These are phyloP conservation scores for Wickerhamomyces alni DNA, from an alignment of 805 yeast genomes.

Conservation along the genomic window DNA sequence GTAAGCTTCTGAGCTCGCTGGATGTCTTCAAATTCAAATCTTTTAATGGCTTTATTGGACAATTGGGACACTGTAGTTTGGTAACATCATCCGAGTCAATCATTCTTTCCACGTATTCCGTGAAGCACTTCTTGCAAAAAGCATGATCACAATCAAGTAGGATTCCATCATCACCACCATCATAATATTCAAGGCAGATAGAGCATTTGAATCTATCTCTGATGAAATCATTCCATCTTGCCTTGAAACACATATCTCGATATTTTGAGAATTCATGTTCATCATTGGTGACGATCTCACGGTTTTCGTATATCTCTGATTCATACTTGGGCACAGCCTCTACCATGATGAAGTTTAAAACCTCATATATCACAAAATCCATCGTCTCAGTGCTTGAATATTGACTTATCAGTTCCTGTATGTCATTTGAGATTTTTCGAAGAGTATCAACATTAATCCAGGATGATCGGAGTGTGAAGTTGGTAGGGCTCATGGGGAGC, in stretches of 20 bases:
- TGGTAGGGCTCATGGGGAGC: slow-evolving; percentile 27
- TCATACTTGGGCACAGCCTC: slow-evolving; percentile 11
- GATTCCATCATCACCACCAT: slow-evolving; percentile 34
- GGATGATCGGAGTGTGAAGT: slow-evolving; percentile 20
- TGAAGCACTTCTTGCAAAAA: slow-evolving; percentile 42
- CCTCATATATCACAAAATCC: slow-evolving; percentile 35
- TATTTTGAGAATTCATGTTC: slow-evolving; percentile 3
- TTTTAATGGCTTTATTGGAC: slow-evolving; percentile 21
- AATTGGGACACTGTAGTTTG: slow-evolving; percentile 54
- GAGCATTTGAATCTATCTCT: slow-evolving; percentile 41
- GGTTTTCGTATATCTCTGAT: slow-evolving; percentile 1
- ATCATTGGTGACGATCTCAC: neutral
- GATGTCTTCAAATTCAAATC: slow-evolving; percentile 20
- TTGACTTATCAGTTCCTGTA: slow-evolving; percentile 3
- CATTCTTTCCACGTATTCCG: slow-evolving; percentile 33
- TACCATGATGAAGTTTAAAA: slow-evolving; percentile 35
- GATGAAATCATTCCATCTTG: slow-evolving; percentile 25
- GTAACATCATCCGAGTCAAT: slow-evolving; percentile 44
- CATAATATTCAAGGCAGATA: slow-evolving; percentile 47
- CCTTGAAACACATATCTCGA: slow-evolving; percentile 20
- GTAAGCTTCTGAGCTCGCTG: slow-evolving; percentile 26
- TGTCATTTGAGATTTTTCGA: slow-evolving; percentile 25
- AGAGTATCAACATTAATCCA: slow-evolving; percentile 25
- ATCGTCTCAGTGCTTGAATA: slow-evolving; percentile 7
- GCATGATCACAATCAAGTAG: slow-evolving; percentile 39